These are phyloP conservation scores for Coemansia sp. DNA, from an alignment of 192 early-diverging fungal species.

Conservation along the genomic window DNA sequence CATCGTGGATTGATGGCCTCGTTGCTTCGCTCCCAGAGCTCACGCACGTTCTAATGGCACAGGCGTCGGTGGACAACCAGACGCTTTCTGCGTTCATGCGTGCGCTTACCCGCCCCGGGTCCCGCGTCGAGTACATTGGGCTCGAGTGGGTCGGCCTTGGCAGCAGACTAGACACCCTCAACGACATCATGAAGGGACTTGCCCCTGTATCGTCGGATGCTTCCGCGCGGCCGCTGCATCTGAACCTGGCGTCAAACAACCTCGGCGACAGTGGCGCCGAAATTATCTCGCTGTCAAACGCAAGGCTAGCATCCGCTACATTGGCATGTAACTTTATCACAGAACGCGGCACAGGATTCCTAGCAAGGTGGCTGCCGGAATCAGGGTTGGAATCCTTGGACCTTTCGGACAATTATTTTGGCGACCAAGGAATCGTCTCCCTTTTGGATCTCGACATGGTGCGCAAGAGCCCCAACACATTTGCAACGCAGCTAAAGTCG, in stretches of 20 bases:
- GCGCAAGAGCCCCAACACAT: background rate
- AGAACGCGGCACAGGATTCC: slow-evolving; percentile 32
- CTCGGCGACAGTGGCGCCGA: slow-evolving; percentile 42
- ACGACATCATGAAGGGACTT: slow-evolving; percentile 26
- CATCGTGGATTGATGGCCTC: slow-evolving; percentile 24
- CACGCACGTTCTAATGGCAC: slow-evolving; percentile 39
- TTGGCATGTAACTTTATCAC: slow-evolving; percentile 53
- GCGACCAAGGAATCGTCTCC: slow-evolving; percentile 45
- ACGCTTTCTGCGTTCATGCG: slow-evolving; percentile 20
- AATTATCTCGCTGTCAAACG: slow-evolving; percentile 26
- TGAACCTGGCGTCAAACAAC: slow-evolving; percentile 48
- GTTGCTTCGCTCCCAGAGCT: slow-evolving; percentile 29
- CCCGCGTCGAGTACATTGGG: slow-evolving; percentile 43
- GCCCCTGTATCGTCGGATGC: background rate
- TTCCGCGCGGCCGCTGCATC: slow-evolving; percentile 16
- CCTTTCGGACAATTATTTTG: slow-evolving; percentile 52
- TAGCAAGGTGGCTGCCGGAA: slow-evolving; percentile 45
- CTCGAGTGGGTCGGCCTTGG: slow-evolving; percentile 49
- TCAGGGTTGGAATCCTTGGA: slow-evolving; percentile 32
- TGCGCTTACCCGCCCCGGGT: slow-evolving; percentile 17
- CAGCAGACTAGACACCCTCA: slow-evolving; percentile 31
- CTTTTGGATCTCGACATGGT: slow-evolving; percentile 17
- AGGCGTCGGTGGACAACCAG: slow-evolving; percentile 30
- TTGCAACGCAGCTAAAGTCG: slow-evolving; percentile 25
- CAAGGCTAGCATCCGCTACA: slow-evolving; percentile 33